Evolutionary conservation across 2,329 filamentous ascomycete species (phyloP).

Genomic region (Sporothrix inflata): DNA sequence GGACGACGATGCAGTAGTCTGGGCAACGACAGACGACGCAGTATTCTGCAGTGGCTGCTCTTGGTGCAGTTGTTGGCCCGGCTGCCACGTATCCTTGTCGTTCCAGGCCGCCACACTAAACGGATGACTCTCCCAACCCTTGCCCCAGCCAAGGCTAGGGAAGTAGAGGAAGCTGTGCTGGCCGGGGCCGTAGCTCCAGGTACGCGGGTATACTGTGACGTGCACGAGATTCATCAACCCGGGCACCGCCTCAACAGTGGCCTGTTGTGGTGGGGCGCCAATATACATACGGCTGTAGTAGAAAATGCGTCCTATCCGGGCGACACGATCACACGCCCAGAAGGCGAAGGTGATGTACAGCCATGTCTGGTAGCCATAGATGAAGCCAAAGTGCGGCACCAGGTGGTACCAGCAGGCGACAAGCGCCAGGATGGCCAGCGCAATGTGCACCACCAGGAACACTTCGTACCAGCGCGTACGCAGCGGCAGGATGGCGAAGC

Average conservation of each 20-base stretch:
- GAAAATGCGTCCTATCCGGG: not conserved
- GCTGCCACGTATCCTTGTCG: not conserved
- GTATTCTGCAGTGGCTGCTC: not conserved
- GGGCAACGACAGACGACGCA: not conserved
- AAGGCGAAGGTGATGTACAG: constrained; percentile 1
- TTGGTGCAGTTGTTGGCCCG: not conserved
- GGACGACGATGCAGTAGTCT: not conserved
- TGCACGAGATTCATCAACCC: not conserved
- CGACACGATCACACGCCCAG: constrained; percentile 1
- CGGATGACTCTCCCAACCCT: constrained; percentile 19
- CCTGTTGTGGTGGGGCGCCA: not conserved
- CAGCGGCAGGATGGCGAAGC: constrained; percentile 35
- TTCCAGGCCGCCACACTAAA: constrained; percentile 18
- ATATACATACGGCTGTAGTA: constrained; percentile 2
- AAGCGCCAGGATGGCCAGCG: constrained; percentile 36
- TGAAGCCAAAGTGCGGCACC: constrained; percentile 14
- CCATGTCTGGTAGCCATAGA: constrained; percentile 20
- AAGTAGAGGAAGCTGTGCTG: constrained; percentile 12
- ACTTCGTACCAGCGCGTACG: constrained; percentile 56
- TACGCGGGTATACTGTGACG: constrained; percentile 1
- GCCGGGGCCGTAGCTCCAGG: not conserved
- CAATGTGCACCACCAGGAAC: constrained; percentile 50
- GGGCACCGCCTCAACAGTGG: not conserved
- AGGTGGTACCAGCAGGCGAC: constrained; percentile 19
- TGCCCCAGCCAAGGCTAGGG: constrained; percentile 16